phyloP scores from a whole-genome alignment of 1,284 basidiomycete species.

The Coniophora puteana region DNA sequence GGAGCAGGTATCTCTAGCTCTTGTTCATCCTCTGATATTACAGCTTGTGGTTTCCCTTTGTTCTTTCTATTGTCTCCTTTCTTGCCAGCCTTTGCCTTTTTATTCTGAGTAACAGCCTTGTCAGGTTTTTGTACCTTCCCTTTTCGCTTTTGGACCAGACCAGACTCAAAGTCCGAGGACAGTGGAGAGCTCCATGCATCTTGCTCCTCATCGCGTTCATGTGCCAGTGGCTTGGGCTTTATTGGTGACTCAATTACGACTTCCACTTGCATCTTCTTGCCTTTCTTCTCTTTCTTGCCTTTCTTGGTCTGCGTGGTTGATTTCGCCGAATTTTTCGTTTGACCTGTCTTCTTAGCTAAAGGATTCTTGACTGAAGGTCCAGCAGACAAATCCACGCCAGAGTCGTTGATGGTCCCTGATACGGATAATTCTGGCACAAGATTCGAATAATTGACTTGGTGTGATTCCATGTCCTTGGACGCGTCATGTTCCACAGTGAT shows the following conservation, averaged over 20 bases:
- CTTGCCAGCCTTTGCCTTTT: slow-evolving; percentile 7
- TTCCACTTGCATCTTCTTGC: not conserved
- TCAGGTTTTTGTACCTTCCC: slow-evolving; percentile 13
- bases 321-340: slow-evolving; percentile 3
- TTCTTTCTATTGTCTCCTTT: slow-evolving; percentile 6
- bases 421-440: too few species aligned
- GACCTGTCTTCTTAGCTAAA: not conserved
- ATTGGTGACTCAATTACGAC: too few species aligned
- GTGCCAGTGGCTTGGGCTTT: not conserved
- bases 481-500: slow-evolving; percentile 9
- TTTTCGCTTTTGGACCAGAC: not conserved
- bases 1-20: slow-evolving; percentile 4
- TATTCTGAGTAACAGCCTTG: slow-evolving; percentile 6
- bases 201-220: not conserved
- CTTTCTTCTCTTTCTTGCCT: slow-evolving; percentile 5
- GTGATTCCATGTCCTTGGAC: too few species aligned
- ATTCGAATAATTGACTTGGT: too few species aligned
- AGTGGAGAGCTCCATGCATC: not conserved
- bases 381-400: not conserved
- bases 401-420: too few species aligned
- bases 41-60: slow-evolving; percentile 15
- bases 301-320: not conserved
- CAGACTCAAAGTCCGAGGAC: not conserved
- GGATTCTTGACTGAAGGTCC: not conserved
- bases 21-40: slow-evolving; percentile 20